Evolutionary conservation across 768 basidiomycete species (phyloP).

Genomic region (Peribolospora kevripleyi): DNA sequence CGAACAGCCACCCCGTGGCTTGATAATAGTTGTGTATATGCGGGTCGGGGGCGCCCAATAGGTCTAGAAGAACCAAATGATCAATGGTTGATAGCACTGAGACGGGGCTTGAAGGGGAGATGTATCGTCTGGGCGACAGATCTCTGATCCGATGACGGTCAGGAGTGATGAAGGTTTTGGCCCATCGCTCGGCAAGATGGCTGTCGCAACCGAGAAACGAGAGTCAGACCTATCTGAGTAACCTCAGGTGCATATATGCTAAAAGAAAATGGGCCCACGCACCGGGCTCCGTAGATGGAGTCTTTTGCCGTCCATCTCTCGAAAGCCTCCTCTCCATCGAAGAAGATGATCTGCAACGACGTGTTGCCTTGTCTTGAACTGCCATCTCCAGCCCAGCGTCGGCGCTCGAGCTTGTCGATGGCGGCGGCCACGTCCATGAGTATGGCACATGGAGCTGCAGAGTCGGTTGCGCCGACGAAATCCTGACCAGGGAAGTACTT

Average conservation of each 20-base stretch:
- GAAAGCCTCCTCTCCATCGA: conserved; percentile 96
- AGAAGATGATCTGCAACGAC: conserved; percentile 60
- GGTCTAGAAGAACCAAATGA: conserved; percentile 74
- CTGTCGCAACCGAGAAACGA: conserved; percentile 23
- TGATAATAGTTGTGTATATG: conserved; percentile 53
- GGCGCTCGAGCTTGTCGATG: conserved; percentile 30
- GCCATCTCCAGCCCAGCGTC: conserved; percentile 42
- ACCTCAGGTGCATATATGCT: background rate
- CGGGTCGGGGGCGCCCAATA: conserved; percentile 57
- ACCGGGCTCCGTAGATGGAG: conserved; percentile 90
- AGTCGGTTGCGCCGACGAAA: conserved; percentile 92
- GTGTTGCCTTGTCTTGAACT: conserved; percentile 36
- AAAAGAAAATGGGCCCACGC: conserved; percentile 6
- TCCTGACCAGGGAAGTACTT: conserved; percentile 7
- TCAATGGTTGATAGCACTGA: conserved; percentile 59
- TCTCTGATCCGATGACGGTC: too few species aligned
- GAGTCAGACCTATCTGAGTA: too few species aligned
- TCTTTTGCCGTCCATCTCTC: conserved; percentile 65
- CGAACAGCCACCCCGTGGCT: conserved; percentile 83
- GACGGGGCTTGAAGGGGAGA: conserved; percentile 15
- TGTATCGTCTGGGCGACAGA: background rate
- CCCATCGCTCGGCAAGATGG: conserved; percentile 74
- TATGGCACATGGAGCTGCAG: conserved; percentile 82
- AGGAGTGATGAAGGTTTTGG: conserved; percentile 37
- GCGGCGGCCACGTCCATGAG: conserved; percentile 77